phyloP scores from a whole-genome alignment of 73 alveolate species.

The Tetrahymena thermophila region DNA sequence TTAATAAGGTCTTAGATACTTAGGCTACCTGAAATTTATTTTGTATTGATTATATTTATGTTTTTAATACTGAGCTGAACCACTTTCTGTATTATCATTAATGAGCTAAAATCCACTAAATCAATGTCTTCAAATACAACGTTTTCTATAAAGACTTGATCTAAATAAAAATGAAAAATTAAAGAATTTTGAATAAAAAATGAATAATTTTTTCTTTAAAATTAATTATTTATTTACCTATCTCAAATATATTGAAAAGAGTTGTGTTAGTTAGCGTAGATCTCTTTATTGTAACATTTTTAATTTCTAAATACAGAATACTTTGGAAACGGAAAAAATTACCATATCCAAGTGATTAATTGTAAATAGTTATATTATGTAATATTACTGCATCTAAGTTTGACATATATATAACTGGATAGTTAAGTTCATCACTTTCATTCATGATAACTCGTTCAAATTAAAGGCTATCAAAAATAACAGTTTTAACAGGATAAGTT shows the following conservation, averaged over 20 bases:
- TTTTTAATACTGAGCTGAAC: neutral
- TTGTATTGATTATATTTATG: neutral
- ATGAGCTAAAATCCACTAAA: neutral
- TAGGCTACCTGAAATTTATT: neutral
- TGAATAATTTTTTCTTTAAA: too few species aligned
- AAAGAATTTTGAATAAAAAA: too few species aligned
- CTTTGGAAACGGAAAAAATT: neutral
- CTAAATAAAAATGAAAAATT: neutral
- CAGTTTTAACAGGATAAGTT: neutral
- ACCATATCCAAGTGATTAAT: neutral
- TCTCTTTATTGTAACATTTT: neutral
- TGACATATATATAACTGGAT: neutral
- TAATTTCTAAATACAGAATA: neutral
- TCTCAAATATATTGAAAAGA: neutral
- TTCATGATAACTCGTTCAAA: neutral
- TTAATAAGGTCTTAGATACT: neutral
- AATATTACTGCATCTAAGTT: neutral
- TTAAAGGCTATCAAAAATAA: neutral
- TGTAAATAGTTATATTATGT: neutral
- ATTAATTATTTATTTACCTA: neutral
- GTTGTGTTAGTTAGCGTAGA: neutral
- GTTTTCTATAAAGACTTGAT: neutral
- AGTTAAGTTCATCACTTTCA: neutral
- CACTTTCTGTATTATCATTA: neutral
- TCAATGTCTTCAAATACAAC: neutral